Evolutionary conservation across 2,329 filamentous ascomycete genomes (phyloP), one percentile per base, ranked within the genome.

Genomic region (Beauveria varroae): DNA sequence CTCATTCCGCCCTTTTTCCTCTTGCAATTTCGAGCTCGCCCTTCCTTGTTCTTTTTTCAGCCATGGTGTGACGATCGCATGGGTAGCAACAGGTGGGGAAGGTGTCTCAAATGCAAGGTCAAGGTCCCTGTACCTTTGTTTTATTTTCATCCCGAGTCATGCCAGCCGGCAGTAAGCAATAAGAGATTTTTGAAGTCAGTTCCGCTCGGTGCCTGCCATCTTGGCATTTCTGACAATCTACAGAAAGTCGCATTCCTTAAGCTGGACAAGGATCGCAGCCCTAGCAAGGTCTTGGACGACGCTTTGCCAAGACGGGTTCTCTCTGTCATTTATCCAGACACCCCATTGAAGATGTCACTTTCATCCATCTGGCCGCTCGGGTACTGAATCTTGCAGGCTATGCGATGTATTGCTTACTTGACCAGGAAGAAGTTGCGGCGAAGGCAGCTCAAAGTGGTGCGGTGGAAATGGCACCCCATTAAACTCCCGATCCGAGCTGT

Each of bases 401-500:
- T 41, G 67, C 65, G 55, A 69, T 41, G 58, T 61, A 61, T 67
- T 65, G 62, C 66, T 63, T 61, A 65, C 68, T 63, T 68, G 66
- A 9, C 68, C 68, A 50, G 76, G 70, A 34, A 69, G 68, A n/a
- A 81, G 75, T 58, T 79, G 74, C 16, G 78, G 78, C 44, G 79
- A 79, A 5, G 78, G 76, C 10, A 81, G 67, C 67, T 81, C 78
- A 60, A 79, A 74, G 53, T 74, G 76, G 65, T 77, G 75, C 6
- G 72, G 71, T 3, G 78, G 78, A 59, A 79, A 79, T 1, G 78
- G 72, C 28, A 79, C 73, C 8, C 75, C 76, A 26, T 75, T 71
- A 61, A 79, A 80, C 57, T 79, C 76, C 60, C 74, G 73, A 63
- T 81, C 79, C 12, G 75, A 74, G 64, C 70, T 74, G 62, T 81